Conservation (phyloP, 2,329 filamentous ascomycete species). For the Aspergillus fischeri region DNA sequence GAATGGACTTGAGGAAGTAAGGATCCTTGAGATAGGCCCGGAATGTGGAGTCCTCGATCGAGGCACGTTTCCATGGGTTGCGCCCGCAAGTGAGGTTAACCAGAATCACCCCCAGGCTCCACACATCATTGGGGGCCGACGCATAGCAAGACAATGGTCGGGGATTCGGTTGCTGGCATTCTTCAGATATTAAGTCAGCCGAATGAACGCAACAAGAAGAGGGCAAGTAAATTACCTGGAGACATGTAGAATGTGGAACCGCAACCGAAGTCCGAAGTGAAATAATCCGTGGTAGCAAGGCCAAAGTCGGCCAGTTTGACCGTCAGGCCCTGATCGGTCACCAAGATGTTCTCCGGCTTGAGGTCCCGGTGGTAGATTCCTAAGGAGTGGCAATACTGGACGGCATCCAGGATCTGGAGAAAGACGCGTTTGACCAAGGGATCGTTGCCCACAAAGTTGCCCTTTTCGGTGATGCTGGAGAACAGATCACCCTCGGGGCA, state of each 20-base stretch:
- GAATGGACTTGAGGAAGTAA: constrained; percentile 85
- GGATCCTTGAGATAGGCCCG: constrained; percentile 79
- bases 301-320: constrained; percentile 98
- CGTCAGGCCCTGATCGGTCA: constrained; percentile 80
- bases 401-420: constrained; percentile 92
- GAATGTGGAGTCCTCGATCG: constrained; percentile 90
- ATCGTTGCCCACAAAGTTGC: constrained; percentile 91
- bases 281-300: constrained; percentile 76
- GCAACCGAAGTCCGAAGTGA: constrained; percentile 93
- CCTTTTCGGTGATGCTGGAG: constrained; percentile 92
- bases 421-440: constrained; percentile 80
- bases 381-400: constrained; percentile 86
- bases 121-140: constrained; percentile 93
- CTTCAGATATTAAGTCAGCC: constrained; percentile 45
- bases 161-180: constrained; percentile 78
- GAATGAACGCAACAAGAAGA: background rate
- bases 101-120: constrained; percentile 96
- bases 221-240: constrained; percentile 66
- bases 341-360: constrained; percentile 97
- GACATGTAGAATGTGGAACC: constrained; percentile 99
- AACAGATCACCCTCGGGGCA: constrained; percentile 97
- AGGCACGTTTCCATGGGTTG: constrained; percentile 98
- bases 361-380: constrained; percentile 97
- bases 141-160: constrained; percentile 73
- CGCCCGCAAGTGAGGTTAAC: constrained; percentile 97